Conservation (phyloP, 352 stramenopile species). For the Peronosclerospora sorghi region DNA sequence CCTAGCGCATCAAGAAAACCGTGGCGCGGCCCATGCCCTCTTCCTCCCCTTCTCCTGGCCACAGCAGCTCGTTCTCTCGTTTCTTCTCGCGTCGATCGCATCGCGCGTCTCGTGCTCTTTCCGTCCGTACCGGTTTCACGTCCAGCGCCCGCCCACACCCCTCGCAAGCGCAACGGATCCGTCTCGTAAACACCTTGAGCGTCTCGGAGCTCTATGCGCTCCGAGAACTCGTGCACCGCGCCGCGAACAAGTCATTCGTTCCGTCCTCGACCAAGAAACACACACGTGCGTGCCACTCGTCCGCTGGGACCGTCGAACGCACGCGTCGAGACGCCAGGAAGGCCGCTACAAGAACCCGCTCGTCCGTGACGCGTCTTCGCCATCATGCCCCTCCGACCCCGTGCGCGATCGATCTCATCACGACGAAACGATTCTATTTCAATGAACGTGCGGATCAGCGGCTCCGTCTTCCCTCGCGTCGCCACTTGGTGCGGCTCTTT, state of each 20-base stretch:
- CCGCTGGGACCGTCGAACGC: slow-evolving; percentile 3
- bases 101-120: slow-evolving; percentile 1
- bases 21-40: slow-evolving; percentile 8
- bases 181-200: slow-evolving; percentile 39
- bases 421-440: slow-evolving; percentile 34
- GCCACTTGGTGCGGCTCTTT: slow-evolving; percentile 49
- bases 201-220: slow-evolving; percentile 49
- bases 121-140: not conserved
- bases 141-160: slow-evolving; percentile 7
- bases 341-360: slow-evolving; percentile 18
- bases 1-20: too few species aligned
- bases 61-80: slow-evolving; percentile 10
- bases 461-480: slow-evolving; percentile 27
- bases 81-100: slow-evolving; percentile 19
- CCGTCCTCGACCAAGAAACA: not conserved
- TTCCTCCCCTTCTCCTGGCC: slow-evolving; percentile 5
- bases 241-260: slow-evolving; percentile 21
- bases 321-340: slow-evolving; percentile 7
- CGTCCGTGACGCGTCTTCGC: slow-evolving; percentile 8
- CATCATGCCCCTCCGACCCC: too few species aligned
- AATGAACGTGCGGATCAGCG: slow-evolving; percentile 27
- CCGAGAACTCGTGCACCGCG: slow-evolving; percentile 37
- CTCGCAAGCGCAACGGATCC: slow-evolving; percentile 14
- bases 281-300: slow-evolving; percentile 2
- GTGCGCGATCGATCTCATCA: slow-evolving; percentile 17